Base-by-base conservation (phyloP, 805 yeast species). In the Cyberlindnera americana region DNA sequence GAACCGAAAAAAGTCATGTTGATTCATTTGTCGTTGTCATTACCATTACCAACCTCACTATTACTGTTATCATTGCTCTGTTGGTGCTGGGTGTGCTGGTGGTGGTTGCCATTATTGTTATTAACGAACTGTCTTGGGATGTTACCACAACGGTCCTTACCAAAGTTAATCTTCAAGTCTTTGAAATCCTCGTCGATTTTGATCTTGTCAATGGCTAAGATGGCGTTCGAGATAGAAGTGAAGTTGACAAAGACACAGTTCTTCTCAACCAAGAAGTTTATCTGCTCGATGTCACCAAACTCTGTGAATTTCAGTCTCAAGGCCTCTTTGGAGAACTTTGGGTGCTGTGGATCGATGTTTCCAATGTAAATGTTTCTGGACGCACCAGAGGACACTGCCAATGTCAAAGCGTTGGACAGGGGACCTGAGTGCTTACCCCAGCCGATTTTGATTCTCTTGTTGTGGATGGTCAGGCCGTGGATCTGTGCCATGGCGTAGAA, bases 391-490 rank as follows among this genome's bases (percentile, higher is more conserved):
- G 93, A 81, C 19, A 90, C 96, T 0, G 97, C 97, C 41, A 85
- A 67, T 7, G 90, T 83, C 42, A 91, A 73, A 3, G 95, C 89
- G 50, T 86, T 84, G 10, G 95, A 81, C 48, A 91, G 70, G 1
- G 95, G 89, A 10, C 98, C 98, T 6, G 95, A 81, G 59, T 91
- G 96, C 63, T 88, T 90, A 33, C 98, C 99, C 98, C 99, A 91
- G 16, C 97, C 96, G 41, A 91, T 89, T 60, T 86, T 87, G 50
- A 91, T 83, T 54, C 90, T 75, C 54, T 95, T 75, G 59, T 82
- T 83, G 58, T 86, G 95, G 44, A 91, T 83, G 15, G 89, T 77
- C 44, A 91, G 69, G 1, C 96, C 96, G 57, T 89, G 95, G 48
- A 89, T 69, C 56, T 88, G 89, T 49, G 95, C 82, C 85, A 87